Base-by-base conservation (phyloP, 2,329 filamentous ascomycete species). In the Fusarium protoensiforme region DNA sequence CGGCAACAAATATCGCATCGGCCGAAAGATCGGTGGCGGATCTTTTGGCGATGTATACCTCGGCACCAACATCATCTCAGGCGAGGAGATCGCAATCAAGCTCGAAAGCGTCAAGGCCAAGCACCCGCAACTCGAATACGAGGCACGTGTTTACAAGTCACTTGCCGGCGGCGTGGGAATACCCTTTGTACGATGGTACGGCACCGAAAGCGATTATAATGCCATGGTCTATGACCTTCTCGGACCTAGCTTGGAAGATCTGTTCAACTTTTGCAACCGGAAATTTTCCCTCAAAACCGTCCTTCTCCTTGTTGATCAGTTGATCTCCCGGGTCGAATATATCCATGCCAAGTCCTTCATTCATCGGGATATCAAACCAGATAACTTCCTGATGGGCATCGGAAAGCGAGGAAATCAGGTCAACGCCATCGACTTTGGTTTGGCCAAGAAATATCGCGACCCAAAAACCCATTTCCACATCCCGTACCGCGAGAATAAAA, bases 271-370 rank as follows among this genome's bases (percentile, higher is more conserved):
- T 43, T 60, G 36, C 92, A 98, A 98, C 91, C 94, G 96, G 84
- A 98, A 98, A 84, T 99, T 98, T 88, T 98, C 96, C 13, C 87
- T 99, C 77, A 99, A 99, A 92, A 99, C 96, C 1, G 96, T 99
- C 27, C 90, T 99, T 53, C 91, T 99, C 29, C 91, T 99, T 57
- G 96, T 96, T 81, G 96, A 99, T 80, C 96, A 99, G 87, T 92
- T 98, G 84, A 98, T 99, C 83, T 98, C 96, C 75, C 95, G 96
- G 79, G 98, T 99, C 84, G 96, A 99, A 86, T 98, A 98, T 87
- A 98, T 99, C 80, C 96, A 99, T 84, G 96, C 96, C 6, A 43
- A 60, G 10, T 60, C 38, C 38, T 46, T 46, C 22, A 43, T 60
- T 8, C 38, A 60, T 46, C 57, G 57, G 9, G 57, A 60, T 29